Percentiles rank a stretch among this genome's conserved stretches.
Conservation (phyloP, 768 basidiomycete species). For the Gautieria morchelliformis region DNA sequence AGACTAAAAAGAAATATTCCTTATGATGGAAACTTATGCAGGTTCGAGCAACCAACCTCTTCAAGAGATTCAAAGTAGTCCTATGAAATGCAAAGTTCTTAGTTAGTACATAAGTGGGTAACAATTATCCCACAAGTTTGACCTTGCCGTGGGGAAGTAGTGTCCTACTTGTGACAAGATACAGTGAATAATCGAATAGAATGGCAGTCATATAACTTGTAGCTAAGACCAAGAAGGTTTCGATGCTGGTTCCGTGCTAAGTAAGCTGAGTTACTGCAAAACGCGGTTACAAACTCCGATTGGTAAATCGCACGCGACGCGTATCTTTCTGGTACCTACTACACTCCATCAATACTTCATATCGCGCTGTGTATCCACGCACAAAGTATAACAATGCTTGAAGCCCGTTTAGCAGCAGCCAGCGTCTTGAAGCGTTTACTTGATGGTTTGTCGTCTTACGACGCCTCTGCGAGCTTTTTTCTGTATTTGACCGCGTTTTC, state of each 20-base stretch:
- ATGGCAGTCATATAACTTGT: not conserved
- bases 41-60: constrained; percentile 36
- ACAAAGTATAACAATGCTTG: constrained; percentile 47
- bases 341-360: not conserved
- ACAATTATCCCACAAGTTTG: not conserved
- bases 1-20: constrained; percentile 34
- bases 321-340: not conserved
- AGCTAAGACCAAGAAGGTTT: too few relatives aligned
- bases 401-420: constrained; percentile 86
- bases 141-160: constrained; percentile 73
- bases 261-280: too few relatives aligned
- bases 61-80: constrained; percentile 65
- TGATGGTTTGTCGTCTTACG: constrained; percentile 52
- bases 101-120: not conserved
- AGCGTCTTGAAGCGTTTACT: constrained; percentile 86
- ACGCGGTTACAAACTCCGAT: constrained; percentile 1
- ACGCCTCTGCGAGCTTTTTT: not conserved
- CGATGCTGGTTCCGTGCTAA: too few relatives aligned
- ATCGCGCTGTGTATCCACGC: not conserved
- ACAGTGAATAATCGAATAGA: constrained; percentile 57
- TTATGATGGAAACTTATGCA: too few relatives aligned
- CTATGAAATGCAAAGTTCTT: constrained; percentile 27
- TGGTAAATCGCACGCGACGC: not conserved
- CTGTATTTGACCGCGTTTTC: not conserved
- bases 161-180: constrained; percentile 79